Percentiles rank a stretch among this genome's conserved stretches.
Evolutionary conservation across 306 rosid species (phyloP).

Genomic region (Erythrophleum fordii): DNA sequence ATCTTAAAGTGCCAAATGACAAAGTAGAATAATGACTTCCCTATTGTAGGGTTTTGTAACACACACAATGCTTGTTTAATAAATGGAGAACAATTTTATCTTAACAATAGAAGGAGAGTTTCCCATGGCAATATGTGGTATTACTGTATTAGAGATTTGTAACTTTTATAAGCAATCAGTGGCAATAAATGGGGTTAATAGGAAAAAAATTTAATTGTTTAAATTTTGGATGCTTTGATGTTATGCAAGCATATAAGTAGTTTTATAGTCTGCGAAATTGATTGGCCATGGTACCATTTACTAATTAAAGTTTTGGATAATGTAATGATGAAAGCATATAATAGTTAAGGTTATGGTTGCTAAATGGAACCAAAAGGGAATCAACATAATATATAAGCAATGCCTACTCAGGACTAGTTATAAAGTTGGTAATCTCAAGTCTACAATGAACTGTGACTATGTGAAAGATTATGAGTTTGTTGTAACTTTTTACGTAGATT

Average conservation of each 20-base stretch:
- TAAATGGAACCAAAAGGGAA: conserved; percentile 81
- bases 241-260: conserved; percentile 82
- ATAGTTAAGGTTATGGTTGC: conserved; percentile 74
- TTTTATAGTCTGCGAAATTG: conserved; percentile 81
- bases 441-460: conserved; percentile 90
- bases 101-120: neutral
- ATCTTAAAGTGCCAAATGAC: conserved; percentile 1
- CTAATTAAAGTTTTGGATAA: conserved; percentile 93
- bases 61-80: neutral
- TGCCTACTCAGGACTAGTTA: conserved; percentile 83
- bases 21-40: neutral
- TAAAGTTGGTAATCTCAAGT: conserved; percentile 92
- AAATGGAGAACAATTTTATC: neutral
- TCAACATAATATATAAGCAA: conserved; percentile 78
- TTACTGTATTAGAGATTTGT: no score
- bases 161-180: conserved; percentile 29
- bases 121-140: no score
- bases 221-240: conserved; percentile 26
- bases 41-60: conserved; percentile 10
- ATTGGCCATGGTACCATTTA: conserved; percentile 86
- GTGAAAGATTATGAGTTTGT: conserved; percentile 83
- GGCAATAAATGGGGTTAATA: conserved; percentile 24
- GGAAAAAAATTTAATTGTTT: neutral
- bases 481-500: conserved; percentile 89
- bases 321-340: conserved; percentile 81